Evolutionary conservation across 768 basidiomycete species (phyloP).

Genomic region (Phlegmacium glaucopus): DNA sequence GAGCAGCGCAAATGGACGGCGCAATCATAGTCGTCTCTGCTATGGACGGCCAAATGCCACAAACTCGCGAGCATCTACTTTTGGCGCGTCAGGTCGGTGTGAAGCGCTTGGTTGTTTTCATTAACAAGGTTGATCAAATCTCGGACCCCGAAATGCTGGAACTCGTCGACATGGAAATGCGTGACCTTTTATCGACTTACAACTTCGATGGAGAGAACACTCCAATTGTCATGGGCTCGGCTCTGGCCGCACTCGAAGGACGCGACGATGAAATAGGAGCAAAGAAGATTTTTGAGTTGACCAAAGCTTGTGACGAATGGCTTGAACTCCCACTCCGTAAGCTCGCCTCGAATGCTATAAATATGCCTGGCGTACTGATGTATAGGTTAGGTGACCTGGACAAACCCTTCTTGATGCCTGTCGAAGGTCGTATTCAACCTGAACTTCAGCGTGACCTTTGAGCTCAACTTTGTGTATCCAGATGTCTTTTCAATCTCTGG

Average conservation of each 20-base stretch:
- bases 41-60: slow-evolving; percentile 99
- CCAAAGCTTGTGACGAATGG: slow-evolving; percentile 90
- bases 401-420: slow-evolving; percentile 94
- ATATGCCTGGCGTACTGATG: not conserved
- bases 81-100: slow-evolving; percentile 98
- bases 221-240: slow-evolving; percentile 98
- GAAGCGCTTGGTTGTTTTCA: slow-evolving; percentile 96
- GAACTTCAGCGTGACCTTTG: not conserved
- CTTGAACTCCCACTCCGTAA: slow-evolving; percentile 88
- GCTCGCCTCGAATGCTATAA: slow-evolving; percentile 22
- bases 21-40: slow-evolving; percentile 97
- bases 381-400: slow-evolving; percentile 78
- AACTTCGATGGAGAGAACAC: slow-evolving; percentile 97
- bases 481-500: slow-evolving; percentile 98
- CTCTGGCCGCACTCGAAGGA: slow-evolving; percentile 91
- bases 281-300: slow-evolving; percentile 76
- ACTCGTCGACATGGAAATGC: slow-evolving; percentile 99
- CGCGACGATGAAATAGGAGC: slow-evolving; percentile 76
- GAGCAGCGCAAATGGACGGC: slow-evolving; percentile 97
- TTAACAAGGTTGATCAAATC: slow-evolving; percentile 98
- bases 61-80: slow-evolving; percentile 96
- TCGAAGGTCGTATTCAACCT: slow-evolving; percentile 60
- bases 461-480: slow-evolving; percentile 11
- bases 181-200: slow-evolving; percentile 87
- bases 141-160: slow-evolving; percentile 98